Evolutionary conservation across 106 monocot genomes (phyloP).

Genomic region (Xerophyta viscosa): DNA sequence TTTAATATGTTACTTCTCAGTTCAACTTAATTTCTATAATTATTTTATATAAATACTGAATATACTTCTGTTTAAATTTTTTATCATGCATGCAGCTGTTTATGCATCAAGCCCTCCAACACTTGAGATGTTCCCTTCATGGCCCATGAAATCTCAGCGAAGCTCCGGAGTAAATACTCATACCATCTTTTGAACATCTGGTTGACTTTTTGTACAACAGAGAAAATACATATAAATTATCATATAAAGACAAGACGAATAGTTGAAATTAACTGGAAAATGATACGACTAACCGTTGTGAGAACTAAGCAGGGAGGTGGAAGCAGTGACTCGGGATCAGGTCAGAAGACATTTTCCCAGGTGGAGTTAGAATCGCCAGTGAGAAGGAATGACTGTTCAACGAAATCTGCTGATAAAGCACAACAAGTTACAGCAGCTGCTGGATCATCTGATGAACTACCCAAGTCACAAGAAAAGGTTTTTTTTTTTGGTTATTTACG

Average conservation of each 20-base stretch:
- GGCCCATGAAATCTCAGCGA: slow-evolving; percentile 78
- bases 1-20: background rate
- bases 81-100: slow-evolving; percentile 56
- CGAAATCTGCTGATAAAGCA: slow-evolving; percentile 7
- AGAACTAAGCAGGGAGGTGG: slow-evolving; percentile 47
- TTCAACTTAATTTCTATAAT: slow-evolving; percentile 26
- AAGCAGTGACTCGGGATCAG: slow-evolving; percentile 76
- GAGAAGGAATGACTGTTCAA: slow-evolving; percentile 39
- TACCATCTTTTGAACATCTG: too few species aligned
- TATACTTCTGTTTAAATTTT: slow-evolving; percentile 34
- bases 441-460: slow-evolving; percentile 15
- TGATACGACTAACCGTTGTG: background rate
- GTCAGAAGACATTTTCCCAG: slow-evolving; percentile 48
- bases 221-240: background rate
- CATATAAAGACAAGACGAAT: background rate
- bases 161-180: slow-evolving; percentile 28
- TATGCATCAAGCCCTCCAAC: slow-evolving; percentile 58
- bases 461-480: slow-evolving; percentile 27
- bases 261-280: background rate
- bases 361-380: slow-evolving; percentile 58
- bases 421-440: slow-evolving; percentile 19
- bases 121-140: slow-evolving; percentile 94
- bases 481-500: background rate
- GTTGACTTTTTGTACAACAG: slow-evolving; percentile 5
- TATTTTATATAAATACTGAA: slow-evolving; percentile 32